Evolutionary conservation across 441 rosid genomes (phyloP).

Genomic region (Gossypium davidsonii): DNA sequence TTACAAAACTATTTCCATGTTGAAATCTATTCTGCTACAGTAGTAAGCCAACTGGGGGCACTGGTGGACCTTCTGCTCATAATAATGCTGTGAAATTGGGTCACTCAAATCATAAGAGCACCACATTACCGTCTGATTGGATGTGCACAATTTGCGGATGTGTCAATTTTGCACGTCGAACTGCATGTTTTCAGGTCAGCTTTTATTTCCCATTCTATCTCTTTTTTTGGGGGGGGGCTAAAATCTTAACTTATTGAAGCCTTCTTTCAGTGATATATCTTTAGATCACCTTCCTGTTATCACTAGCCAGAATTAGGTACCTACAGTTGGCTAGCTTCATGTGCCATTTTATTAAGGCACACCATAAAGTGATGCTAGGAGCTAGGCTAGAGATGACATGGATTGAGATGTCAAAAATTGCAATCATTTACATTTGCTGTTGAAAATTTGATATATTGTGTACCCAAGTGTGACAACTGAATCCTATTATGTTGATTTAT

Average conservation of each 20-base stretch:
- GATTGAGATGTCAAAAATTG: not conserved
- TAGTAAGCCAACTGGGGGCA: constrained; percentile 77
- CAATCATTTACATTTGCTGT: not conserved
- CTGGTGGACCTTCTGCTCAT: constrained; percentile 60
- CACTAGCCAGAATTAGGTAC: not conserved
- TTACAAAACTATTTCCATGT: constrained; percentile 19
- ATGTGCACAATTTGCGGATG: constrained; percentile 87
- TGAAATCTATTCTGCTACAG: constrained; percentile 42
- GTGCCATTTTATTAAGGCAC: constrained; percentile 4
- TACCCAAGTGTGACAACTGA: not conserved
- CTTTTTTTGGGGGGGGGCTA: not conserved
- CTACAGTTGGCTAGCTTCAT: constrained; percentile 6
- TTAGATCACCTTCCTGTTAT: not conserved
- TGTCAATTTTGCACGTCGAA: constrained; percentile 88
- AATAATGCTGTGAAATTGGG: constrained; percentile 50
- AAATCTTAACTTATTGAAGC: not conserved
- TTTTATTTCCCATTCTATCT: not conserved
- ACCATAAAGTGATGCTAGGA: not conserved
- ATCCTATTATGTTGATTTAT: not conserved
- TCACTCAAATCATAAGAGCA: constrained; percentile 46
- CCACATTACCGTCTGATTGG: constrained; percentile 80
- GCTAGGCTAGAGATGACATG: not conserved
- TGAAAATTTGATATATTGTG: not conserved
- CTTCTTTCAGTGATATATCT: not conserved
- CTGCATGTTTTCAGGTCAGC: constrained; percentile 92